Evolutionary conservation across 176 grass and related monocot genomes (phyloP).

Genomic region (Otatea glauca): DNA sequence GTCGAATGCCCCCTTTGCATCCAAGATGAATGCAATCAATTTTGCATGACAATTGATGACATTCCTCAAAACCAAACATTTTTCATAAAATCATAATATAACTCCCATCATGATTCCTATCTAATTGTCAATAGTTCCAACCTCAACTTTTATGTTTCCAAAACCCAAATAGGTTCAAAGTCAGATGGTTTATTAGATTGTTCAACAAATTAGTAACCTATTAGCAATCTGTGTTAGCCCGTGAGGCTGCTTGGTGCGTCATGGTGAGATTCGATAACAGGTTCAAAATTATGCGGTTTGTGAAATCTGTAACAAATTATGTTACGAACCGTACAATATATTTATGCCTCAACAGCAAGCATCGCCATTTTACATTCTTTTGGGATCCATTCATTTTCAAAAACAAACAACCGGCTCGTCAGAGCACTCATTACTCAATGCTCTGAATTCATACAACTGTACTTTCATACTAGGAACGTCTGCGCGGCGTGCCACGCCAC

Average conservation of each 20-base stretch:
- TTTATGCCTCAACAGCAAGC: background rate
- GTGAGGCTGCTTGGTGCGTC: background rate
- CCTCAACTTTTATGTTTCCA: background rate
- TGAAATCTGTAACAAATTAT: conserved; percentile 15
- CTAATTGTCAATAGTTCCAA: conserved; percentile 11
- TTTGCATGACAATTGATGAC: background rate
- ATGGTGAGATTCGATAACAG: conserved; percentile 3
- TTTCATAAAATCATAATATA: background rate
- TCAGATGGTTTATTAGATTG: background rate
- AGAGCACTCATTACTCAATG: background rate
- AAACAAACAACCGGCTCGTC: background rate
- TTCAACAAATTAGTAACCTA: background rate
- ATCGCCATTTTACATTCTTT: conserved; percentile 9
- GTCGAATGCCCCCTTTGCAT: background rate
- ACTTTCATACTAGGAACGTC: no score
- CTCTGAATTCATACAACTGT: background rate
- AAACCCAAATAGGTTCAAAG: conserved; percentile 3
- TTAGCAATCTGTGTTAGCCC: conserved; percentile 11
- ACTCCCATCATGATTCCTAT: background rate
- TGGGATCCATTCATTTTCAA: background rate
- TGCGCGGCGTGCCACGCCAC: no score
- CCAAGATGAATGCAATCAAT: background rate
- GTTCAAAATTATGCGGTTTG: background rate
- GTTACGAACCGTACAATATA: conserved; percentile 15
- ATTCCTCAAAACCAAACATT: conserved; percentile 21